Base-by-base conservation (phyloP, 441 rosid genomes). In the Sinapis alba region DNA sequence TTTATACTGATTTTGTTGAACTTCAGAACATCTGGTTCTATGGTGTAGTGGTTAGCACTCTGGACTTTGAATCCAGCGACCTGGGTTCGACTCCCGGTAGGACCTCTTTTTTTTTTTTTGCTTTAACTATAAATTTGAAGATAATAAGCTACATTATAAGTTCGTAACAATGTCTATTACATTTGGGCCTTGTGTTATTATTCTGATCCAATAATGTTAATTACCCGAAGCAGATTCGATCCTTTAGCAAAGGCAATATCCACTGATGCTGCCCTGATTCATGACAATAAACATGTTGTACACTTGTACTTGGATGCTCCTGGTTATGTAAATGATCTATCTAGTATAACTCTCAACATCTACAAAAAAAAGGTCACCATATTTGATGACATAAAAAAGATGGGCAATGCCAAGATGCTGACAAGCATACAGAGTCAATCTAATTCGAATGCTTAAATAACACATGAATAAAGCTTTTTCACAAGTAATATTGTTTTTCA, bases 51-150 rank as follows among this genome's bases (percentile, higher is more conserved):
- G 98, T 93, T 90, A 96, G 95, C 96, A 92, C 97, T 96, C 96
- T 90, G 98, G 98, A 93, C 97, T 96, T 96, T 92, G 97, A 96
- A 96, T 91, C 98, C 93, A 93, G 99, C 92, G 94, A 91, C 98
- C 97, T 89, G 98, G 97, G 97, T 91, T 93, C 95, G 97, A 93
- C 89, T 90, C 87, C 88, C 89, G 91, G 91, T 88, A 89, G 92
- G 94, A 89, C 88, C 90, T 88, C 6, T 26, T 0, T 2, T 30
- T 61, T 47, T 0, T 2, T 30, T 61, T 47, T 50, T 18, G 21
- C 21, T 18, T 3, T 16, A 45, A 15, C 53, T 43, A n/a, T 13
- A 45, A 16, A 15, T 45, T 15, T 45, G 19, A 45, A 15, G 53
- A 6, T 45, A 15, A 1, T 45, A 15, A 45, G 53, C 53, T 6